phyloP scores from a whole-genome alignment of 495 filamentous ascomycete genomes.

The Pyrenula aspistea region DNA sequence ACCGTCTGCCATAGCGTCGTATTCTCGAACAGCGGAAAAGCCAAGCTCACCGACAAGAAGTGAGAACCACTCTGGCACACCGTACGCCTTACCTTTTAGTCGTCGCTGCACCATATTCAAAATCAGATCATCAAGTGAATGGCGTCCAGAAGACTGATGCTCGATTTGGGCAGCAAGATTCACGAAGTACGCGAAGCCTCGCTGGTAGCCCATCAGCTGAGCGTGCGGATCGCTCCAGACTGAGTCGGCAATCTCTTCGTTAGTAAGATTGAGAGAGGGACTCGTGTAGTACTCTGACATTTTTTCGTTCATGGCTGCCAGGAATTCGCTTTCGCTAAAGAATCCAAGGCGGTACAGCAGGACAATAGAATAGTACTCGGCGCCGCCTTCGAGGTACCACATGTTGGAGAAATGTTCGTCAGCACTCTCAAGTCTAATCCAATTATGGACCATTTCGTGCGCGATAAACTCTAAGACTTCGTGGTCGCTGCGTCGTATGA shows the following conservation, averaged over 20 bases:
- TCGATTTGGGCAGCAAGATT: background rate
- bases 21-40: background rate
- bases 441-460: background rate
- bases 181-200: background rate
- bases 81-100: background rate
- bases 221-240: background rate
- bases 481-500: background rate
- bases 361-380: background rate
- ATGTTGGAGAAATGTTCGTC: background rate
- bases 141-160: background rate
- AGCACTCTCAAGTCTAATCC: background rate
- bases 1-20: background rate
- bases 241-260: background rate
- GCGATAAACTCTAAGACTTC: background rate
- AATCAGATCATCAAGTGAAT: background rate
- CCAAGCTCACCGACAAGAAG: background rate
- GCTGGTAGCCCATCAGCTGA: background rate
- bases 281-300: background rate
- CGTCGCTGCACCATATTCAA: background rate
- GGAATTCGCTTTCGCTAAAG: background rate
- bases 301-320: background rate
- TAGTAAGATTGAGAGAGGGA: background rate
- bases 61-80: background rate
- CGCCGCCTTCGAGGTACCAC: background rate
- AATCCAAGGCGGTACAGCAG: background rate